Evolutionary conservation across 106 monocot species (phyloP), one percentile per base, ranked within the genome.

Genomic region (Vanilla planifolia): DNA sequence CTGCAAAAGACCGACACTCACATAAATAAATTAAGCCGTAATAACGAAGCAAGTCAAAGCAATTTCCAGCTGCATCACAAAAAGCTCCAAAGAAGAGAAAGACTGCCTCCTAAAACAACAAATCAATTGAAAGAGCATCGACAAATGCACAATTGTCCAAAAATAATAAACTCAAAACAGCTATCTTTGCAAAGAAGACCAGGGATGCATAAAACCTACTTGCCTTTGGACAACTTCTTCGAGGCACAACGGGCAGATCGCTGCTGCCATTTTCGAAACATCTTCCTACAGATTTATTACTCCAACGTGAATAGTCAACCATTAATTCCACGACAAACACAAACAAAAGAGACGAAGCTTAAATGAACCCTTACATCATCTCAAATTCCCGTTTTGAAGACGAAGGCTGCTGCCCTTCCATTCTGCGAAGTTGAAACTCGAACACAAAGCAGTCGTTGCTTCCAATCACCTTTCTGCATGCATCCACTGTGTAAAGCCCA

Each of bases 401-500:
- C 57, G n/a, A 34, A 19, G 4, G 57, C 20, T 8, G 33, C 57
- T 57, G 57, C 33, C 72, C 80, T 45, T 79, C 75, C 9, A 73
- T 66, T 22, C 79, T 80, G 62, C 69, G 68, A 42, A 85, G 57
- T 51, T 65, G 56, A 51, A 76, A 80, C 63, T 76, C 73, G 19
- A 70, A 80, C 41, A 73, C 65, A 35, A 23, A 39, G 62, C 60
- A 80, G 14, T 75, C 85, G 62, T 76, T 68, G 23, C 39, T 33
- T 34, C 61, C 79, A 36, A 29, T 63, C 48, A 70, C 75, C 17
- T 15, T 21, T 73, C 70, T 70, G 30, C 56, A 80, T 16, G 53
- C 50, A 63, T 85, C 85, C 61, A 85, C 73, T 4, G 67, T 9
- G 52, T 85, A 85, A 52, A 85, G 53, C 6, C 85, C 85, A 67